Evolutionary conservation across 2,329 filamentous ascomycete genomes (phyloP).

Genomic region (Xylariaceae sp.): DNA sequence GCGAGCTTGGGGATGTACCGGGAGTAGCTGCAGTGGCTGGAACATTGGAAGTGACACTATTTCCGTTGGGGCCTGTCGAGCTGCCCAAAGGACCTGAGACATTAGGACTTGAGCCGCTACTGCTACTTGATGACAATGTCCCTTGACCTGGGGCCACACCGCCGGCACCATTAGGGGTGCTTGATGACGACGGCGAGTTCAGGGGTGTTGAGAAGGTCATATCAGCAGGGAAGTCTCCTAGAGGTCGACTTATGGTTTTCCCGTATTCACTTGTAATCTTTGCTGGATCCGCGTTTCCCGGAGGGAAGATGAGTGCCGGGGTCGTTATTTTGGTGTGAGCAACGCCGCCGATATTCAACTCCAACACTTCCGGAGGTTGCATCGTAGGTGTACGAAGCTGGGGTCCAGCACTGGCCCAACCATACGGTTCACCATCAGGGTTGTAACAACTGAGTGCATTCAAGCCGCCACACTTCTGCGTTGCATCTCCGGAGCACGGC

Average conservation of each 20-base stretch:
- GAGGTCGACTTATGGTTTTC: constrained; percentile 22
- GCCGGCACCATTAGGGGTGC: constrained; percentile 9
- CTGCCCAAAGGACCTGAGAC: neutral
- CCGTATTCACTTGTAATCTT: constrained; percentile 23
- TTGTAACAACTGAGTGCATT: constrained; percentile 44
- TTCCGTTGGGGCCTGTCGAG: constrained; percentile 1
- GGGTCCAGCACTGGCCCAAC: constrained; percentile 31
- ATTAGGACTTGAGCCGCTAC: constrained; percentile 6
- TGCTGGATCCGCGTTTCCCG: constrained; percentile 18
- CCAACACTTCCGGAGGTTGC: constrained; percentile 24
- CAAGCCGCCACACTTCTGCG: constrained; percentile 47
- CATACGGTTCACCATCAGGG: constrained; percentile 33
- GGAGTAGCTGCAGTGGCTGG: neutral
- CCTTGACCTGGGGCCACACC: constrained; percentile 14
- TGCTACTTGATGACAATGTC: constrained; percentile 7
- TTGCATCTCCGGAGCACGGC: constrained; percentile 45
- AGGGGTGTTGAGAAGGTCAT: constrained; percentile 14
- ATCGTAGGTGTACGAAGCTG: constrained; percentile 26
- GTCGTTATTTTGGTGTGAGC: constrained; percentile 25
- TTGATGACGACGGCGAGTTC: constrained; percentile 9
- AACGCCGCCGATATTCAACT: constrained; percentile 26
- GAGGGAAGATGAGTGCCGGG: constrained; percentile 24
- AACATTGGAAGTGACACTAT: neutral
- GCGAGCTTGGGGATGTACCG: neutral
- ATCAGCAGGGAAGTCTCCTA: constrained; percentile 24